Base-by-base conservation (phyloP, 192 early-diverging fungal species). In the Coemansia sp. region DNA sequence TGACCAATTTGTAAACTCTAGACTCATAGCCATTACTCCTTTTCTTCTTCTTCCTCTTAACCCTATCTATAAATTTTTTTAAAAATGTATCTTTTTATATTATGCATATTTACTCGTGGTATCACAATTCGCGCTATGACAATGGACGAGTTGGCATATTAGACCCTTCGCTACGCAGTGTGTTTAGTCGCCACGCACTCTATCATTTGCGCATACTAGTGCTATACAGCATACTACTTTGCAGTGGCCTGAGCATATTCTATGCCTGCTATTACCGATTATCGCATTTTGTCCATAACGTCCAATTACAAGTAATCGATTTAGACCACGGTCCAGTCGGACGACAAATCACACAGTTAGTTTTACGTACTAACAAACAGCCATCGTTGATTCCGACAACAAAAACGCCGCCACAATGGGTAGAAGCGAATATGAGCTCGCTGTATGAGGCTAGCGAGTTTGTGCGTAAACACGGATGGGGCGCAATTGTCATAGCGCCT, bases 401-500 rank as follows among this genome's bases (percentile, higher is more conserved):
- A 21, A 49, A 7, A 2, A 47, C 16, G 16, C n/a, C 44, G n/a
- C 44, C 21, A 16, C 68, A 61, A 28, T 68, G 66, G 66, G 55
- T 68, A 6, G 37, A 61, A 33, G 26, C 42, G 26, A 14, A 37
- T 8, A 32, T 63, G 23, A 17, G 19, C 23, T 28, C 60, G 33
- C n/a, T 70, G 61, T 16, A 26, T 1, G 61, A 42, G n/a, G 32
- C 42, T 3, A 42, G 5, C 9, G 62, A 64, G 26, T 49, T 44
- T 42, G 62, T 70, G 28, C 62, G 62, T n/a, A 63, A 50, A 4
- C 62, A 58, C 23, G 69, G 49, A 8, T 70, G 69, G 69, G 69
- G 49, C 23, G 69, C 69, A 3, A 70, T 70, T n/a, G 69, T 64
- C n/a, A 35, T 70, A 16, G 11, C 55, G 3, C 30, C 28, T 10